Conservation (phyloP, 164 flowering plant species). For the Macadamia integrifolia region DNA sequence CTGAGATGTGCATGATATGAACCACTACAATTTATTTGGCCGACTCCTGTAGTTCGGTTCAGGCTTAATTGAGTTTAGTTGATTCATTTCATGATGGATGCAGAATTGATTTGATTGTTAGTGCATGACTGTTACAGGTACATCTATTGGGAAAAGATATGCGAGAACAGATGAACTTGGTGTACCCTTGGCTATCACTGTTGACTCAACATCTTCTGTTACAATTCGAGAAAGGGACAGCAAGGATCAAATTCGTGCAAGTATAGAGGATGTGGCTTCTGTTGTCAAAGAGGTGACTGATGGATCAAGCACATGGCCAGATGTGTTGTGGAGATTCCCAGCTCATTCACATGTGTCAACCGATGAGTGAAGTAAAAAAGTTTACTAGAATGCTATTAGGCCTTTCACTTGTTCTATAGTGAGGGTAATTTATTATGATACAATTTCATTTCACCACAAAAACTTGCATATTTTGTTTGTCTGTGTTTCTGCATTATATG, state of each 20-base stretch:
- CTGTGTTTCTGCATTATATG: too few relatives aligned
- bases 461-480: too few relatives aligned
- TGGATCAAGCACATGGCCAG: slow-evolving; percentile 74
- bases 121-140: slow-evolving; percentile 41
- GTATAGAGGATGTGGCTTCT: slow-evolving; percentile 66
- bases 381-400: neutral
- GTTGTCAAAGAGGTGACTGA: slow-evolving; percentile 81
- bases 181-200: slow-evolving; percentile 89
- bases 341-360: slow-evolving; percentile 23
- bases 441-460: neutral
- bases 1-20: too few relatives aligned
- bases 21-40: too few relatives aligned
- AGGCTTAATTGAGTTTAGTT: neutral
- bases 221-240: slow-evolving; percentile 93
- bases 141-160: slow-evolving; percentile 92
- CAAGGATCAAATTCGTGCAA: slow-evolving; percentile 82
- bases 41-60: too few relatives aligned
- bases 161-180: slow-evolving; percentile 99
- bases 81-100: neutral
- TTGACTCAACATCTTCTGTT: slow-evolving; percentile 60
- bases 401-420: neutral
- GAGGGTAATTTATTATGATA: neutral
- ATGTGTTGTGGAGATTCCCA: slow-evolving; percentile 59
- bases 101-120: neutral
- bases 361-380: neutral